A percentile compares a stretch with the other conserved stretches of the same genome.
Evolutionary conservation across 805 yeast genomes (phyloP).

Genomic region (Candida adriatica): DNA sequence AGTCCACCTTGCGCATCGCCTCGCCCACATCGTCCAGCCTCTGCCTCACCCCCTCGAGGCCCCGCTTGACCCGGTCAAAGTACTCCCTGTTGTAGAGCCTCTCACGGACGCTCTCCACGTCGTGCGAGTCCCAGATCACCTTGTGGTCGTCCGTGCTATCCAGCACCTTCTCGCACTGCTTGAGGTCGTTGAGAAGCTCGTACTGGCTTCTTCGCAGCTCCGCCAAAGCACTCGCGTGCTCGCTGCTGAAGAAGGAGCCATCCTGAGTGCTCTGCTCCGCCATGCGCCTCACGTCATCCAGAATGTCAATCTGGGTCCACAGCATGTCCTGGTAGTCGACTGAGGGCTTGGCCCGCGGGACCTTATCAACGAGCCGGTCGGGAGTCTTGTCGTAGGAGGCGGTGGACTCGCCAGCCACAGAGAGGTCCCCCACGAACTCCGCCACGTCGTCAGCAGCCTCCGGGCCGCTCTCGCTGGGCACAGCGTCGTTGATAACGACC

Average conservation of each 20-base stretch:
- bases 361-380: slow-evolving; percentile 32
- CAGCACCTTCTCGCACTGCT: slow-evolving; percentile 16
- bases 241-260: slow-evolving; percentile 9
- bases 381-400: too few relatives aligned
- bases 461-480: too few relatives aligned
- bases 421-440: too few relatives aligned
- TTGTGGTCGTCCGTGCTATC: slow-evolving; percentile 10
- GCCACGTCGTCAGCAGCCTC: too few relatives aligned
- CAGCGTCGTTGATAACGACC: too few relatives aligned
- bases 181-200: slow-evolving; percentile 9
- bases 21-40: slow-evolving; percentile 47
- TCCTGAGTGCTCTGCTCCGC: slow-evolving; percentile 14
- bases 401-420: too few relatives aligned
- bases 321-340: slow-evolving; percentile 66
- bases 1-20: slow-evolving; percentile 23
- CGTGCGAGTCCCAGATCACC: slow-evolving; percentile 19
- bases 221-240: slow-evolving; percentile 10
- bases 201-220: slow-evolving; percentile 15
- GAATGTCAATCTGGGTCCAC: slow-evolving; percentile 83
- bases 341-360: slow-evolving; percentile 49
- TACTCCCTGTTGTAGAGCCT: slow-evolving; percentile 41
- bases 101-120: slow-evolving; percentile 26
- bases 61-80: slow-evolving; percentile 43
- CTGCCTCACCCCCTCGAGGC: slow-evolving; percentile 41
- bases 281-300: slow-evolving; percentile 64